A percentile compares a stretch with the other conserved stretches of the same genome.
Evolutionary conservation across 768 basidiomycete species (phyloP).

Genomic region (Lactarius evosmus): DNA sequence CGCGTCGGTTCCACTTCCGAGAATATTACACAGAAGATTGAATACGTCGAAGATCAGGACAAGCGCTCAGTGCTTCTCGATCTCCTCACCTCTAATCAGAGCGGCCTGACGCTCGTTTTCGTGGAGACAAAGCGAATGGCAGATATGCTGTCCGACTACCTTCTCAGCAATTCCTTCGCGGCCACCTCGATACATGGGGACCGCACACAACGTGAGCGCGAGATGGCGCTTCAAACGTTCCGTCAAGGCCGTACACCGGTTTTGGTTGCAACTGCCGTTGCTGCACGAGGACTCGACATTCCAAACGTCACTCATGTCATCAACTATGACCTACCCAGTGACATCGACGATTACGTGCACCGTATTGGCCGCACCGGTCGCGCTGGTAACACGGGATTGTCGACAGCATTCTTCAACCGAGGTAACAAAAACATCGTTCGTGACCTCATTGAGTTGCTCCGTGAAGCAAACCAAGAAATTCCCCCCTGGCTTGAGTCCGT

Average conservation of each 20-base stretch:
- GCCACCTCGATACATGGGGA: conserved; percentile 99
- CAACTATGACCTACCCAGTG: conserved; percentile 96
- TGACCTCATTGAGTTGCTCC: conserved; percentile 88
- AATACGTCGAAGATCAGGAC: conserved; percentile 96
- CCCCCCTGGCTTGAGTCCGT: conserved; percentile 89
- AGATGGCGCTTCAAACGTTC: conserved; percentile 94
- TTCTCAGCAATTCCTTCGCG: conserved; percentile 74
- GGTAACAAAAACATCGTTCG: conserved; percentile 90
- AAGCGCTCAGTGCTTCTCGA: conserved; percentile 97
- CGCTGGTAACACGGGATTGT: conserved; percentile 95
- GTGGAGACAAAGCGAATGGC: conserved; percentile 99
- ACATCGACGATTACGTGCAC: conserved; percentile 99
- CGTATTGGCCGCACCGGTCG: conserved; percentile 98
- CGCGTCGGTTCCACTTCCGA: conserved; percentile 98
- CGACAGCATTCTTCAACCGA: conserved; percentile 94
- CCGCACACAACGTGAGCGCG: conserved; percentile 95
- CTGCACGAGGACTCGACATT: conserved; percentile 98
- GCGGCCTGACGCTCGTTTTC: conserved; percentile 88
- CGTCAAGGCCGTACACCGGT: conserved; percentile 92
- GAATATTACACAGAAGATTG: conserved; percentile 99
- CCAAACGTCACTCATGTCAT: conserved; percentile 99
- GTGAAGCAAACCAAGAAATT: conserved; percentile 95
- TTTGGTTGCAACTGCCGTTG: conserved; percentile 97
- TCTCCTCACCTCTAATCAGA: conserved; percentile 77
- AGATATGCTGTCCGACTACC: conserved; percentile 95